A percentile compares a stretch with the other conserved stretches of the same genome.
Evolutionary conservation across 495 filamentous ascomycete species (phyloP).

Genomic region (Penicillium longicatenatum): DNA sequence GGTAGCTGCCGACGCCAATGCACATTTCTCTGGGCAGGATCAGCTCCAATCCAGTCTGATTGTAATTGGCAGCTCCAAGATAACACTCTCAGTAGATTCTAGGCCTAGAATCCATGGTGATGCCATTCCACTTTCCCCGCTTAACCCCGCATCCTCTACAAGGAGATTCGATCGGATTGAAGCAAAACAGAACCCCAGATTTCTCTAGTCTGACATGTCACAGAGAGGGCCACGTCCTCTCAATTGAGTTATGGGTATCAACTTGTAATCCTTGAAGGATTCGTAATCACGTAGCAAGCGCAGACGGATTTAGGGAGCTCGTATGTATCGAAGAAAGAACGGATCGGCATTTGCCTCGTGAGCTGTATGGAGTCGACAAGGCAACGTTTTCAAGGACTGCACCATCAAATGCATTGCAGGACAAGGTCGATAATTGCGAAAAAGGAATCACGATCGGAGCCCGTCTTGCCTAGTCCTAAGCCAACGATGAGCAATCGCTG

Average conservation of each 20-base stretch:
- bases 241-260: background rate
- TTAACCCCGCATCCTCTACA: background rate
- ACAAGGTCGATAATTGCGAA: conserved; percentile 82
- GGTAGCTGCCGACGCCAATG: background rate
- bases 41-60: background rate
- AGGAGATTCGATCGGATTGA: background rate
- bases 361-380: background rate
- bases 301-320: background rate
- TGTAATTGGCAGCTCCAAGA: background rate
- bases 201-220: background rate
- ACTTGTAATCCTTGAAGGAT: background rate
- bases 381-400: background rate
- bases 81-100: background rate
- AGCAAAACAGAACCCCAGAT: background rate
- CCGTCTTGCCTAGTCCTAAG: conserved; percentile 68
- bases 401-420: conserved; percentile 60
- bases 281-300: background rate
- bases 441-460: conserved; percentile 69
- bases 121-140: background rate
- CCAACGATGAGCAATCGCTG: conserved; percentile 79
- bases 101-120: background rate
- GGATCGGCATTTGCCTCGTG: background rate
- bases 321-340: background rate
- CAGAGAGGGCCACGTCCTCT: background rate
- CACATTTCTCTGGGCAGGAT: background rate